Conservation (phyloP, 177 flowering plant species). For the Vitis hybrid region DNA sequence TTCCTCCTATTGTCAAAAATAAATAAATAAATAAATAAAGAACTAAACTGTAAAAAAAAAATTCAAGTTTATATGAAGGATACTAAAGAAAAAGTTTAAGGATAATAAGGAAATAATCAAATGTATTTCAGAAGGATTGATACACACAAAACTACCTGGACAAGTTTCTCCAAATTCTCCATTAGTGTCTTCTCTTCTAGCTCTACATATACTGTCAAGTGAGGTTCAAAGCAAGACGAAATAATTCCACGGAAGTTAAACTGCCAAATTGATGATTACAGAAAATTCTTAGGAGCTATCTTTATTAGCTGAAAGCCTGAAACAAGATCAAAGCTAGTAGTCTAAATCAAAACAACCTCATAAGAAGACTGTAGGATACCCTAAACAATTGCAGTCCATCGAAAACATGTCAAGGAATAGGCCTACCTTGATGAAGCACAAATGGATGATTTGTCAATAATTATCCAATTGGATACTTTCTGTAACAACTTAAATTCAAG, state of each 20-base stretch:
- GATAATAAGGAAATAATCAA: background rate
- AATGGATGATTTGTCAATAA: background rate
- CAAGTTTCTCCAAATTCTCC: constrained; percentile 93
- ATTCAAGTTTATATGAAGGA: too few relatives aligned
- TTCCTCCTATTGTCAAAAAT: constrained; percentile 62
- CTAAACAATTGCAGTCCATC: background rate
- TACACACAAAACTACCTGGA: constrained; percentile 57
- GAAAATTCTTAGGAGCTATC: constrained; percentile 5
- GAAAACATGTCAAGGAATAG: background rate
- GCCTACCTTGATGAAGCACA: background rate
- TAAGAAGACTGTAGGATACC: background rate
- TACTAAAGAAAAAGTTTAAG: background rate
- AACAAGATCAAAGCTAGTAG: constrained; percentile 1
- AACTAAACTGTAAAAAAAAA: background rate
- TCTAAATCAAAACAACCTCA: constrained; percentile 2
- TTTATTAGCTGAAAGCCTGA: constrained; percentile 4
- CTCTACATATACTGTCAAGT: constrained; percentile 81
- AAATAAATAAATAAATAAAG: background rate
- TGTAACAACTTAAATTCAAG: too few relatives aligned
- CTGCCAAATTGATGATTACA: constrained; percentile 46
- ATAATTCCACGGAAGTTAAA: constrained; percentile 96
- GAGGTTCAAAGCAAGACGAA: constrained; percentile 97
- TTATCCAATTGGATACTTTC: too few relatives aligned
- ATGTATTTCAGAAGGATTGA: background rate
- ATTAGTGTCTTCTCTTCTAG: constrained; percentile 93